Evolutionary conservation across 2,329 filamentous ascomycete genomes (phyloP), one percentile per base, ranked within the genome.

Genomic region (Colletotrichum zoysiae): DNA sequence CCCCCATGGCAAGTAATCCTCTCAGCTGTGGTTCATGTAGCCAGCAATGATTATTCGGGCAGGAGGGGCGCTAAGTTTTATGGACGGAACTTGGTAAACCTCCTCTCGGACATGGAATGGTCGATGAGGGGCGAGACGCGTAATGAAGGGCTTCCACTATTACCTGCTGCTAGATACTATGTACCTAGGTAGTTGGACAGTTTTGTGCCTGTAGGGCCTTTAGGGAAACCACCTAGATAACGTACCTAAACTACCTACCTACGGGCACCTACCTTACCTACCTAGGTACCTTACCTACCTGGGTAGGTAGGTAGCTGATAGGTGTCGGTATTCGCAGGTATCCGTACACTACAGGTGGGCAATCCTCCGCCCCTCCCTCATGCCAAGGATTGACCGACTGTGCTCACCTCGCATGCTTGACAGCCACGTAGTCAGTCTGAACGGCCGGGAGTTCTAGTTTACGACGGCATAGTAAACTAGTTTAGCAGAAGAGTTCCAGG

Each of bases 101-200:
- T 53, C 35, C 23, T 30, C 42, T 70, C 70, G 30, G 51, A 51
- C 42, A 16, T 63, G 63, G 59, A 58, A 65, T 70, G 56, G 65
- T 61, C 48, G 61, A 62, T 44, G 67, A 73, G 70, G 70, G 70
- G 70, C 70, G 67, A 73, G 69, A 73, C 70, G 70, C 70, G 70
- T 73, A 73, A 73, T 73, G 67, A 46, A 16, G 67, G 62, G 58
- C 46, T 70, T 51, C 5, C 20, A 7, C 26, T 26, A 26, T 26
- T 1, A 26, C 26, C 26, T 26, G 26, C 3, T 26, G 2, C 26
- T 26, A 26, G 26, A n/a, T n/a, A n/a, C n/a, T n/a, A n/a, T n/a
- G 26, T 26, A 26, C 26, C 26, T 26, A n/a, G n/a, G n/a, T n/a
- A 26, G 26, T 26, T 26, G 26, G 26, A 3, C 26, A 26, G 26